A percentile compares a stretch with the other conserved stretches of the same genome.
Evolutionary conservation across 2,329 filamentous ascomycete genomes (phyloP).

Genomic region (Colletotrichum theobromicola): DNA sequence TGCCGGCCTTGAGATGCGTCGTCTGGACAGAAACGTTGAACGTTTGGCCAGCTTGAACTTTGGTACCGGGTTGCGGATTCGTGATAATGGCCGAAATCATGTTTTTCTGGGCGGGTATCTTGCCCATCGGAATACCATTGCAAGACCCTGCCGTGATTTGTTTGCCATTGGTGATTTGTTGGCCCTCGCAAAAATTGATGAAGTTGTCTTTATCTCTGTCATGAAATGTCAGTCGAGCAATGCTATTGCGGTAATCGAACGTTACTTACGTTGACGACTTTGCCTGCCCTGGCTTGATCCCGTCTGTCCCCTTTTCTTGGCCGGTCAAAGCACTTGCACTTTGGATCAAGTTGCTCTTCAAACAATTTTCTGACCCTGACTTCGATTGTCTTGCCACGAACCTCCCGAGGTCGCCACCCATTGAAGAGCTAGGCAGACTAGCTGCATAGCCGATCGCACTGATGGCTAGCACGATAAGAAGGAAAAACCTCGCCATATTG

Average conservation of each 20-base stretch:
- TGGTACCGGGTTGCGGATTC: slow-evolving; percentile 46
- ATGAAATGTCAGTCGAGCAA: not conserved
- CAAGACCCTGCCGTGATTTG: slow-evolving; percentile 57
- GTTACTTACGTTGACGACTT: slow-evolving; percentile 49
- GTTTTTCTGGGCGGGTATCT: slow-evolving; percentile 52
- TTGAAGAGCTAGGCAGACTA: not conserved
- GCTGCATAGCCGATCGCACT: not conserved
- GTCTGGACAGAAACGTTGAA: slow-evolving; percentile 56
- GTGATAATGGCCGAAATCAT: slow-evolving; percentile 63
- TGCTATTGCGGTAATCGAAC: not conserved
- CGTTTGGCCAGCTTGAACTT: slow-evolving; percentile 39
- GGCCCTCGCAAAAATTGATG: slow-evolving; percentile 64
- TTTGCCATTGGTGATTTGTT: slow-evolving; percentile 59
- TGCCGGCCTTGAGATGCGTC: slow-evolving; percentile 53
- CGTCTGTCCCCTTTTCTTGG: slow-evolving; percentile 34
- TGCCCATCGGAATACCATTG: slow-evolving; percentile 64
- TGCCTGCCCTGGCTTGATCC: slow-evolving; percentile 31
- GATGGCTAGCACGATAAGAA: not conserved
- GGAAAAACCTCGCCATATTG: no score
- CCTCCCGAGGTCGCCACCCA: no score
- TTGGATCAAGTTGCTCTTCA: slow-evolving; percentile 47
- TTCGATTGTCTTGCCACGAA: not conserved
- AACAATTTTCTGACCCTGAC: slow-evolving; percentile 18
- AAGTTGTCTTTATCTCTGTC: slow-evolving; percentile 50
- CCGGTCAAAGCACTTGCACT: slow-evolving; percentile 43